Evolutionary conservation across 306 rosid genomes (phyloP), one percentile per base, ranked within the genome.

Genomic region (Begonia masoniana): DNA sequence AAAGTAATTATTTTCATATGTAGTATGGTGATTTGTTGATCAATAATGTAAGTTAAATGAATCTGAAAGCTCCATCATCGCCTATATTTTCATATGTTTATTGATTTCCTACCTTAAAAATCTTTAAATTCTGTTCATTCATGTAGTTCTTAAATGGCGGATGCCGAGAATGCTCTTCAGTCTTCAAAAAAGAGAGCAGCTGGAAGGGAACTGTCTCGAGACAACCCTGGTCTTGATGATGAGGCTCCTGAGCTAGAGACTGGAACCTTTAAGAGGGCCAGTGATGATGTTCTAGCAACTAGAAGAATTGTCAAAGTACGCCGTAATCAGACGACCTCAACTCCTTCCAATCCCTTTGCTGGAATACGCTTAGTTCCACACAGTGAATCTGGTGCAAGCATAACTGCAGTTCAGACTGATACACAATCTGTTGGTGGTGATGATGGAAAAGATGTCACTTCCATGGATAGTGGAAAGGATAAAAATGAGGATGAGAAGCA

Each of bases 261-360:
- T 43, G 95, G 95, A 64, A 82, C 94, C 54, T 89, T 89, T 76
- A 89, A 89, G 84, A 81, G 70, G 68, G 97, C 97, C 53, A 80
- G 85, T 53, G 91, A 89, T 0, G 95, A 85, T 58, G 95, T 89
- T 54, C 81, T 89, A 55, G 94, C 97, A 53, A 65, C 80, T 50
- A 69, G 97, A 76, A 80, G 87, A 71, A 82, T 89, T 47, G 91
- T 89, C 51, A 89, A 71, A 71, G 85, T 89, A 52, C 88, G 97
- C 47, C 95, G 94, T 59, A 70, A 68, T 50, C 85, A 59, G 55
- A 39, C 67, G 11, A 56, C 59, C 55, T 72, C 85, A 55, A 73
- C 67, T 41, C 85, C 91, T 52, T 67, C 83, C 11, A 89, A 89
- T 58, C 97, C 97, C 58, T 89, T 89, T 72, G 85, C 94, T 55